phyloP scores from a whole-genome alignment of 495 filamentous ascomycete genomes.

The Astrothelium subdiscretum region DNA sequence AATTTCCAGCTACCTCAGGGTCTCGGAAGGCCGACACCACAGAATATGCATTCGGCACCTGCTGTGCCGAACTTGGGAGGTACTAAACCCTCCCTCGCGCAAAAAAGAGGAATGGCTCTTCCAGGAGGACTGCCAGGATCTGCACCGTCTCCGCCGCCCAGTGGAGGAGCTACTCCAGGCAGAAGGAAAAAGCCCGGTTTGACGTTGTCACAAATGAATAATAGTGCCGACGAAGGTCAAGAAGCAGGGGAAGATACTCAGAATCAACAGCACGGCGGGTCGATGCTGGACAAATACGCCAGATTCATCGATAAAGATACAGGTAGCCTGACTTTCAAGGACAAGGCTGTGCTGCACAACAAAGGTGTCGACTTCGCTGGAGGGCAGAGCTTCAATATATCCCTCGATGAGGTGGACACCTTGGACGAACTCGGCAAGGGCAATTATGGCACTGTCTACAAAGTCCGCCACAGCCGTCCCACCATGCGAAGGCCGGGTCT shows the following conservation, averaged over 20 bases:
- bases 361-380: conserved; percentile 85
- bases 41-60: conserved; percentile 24
- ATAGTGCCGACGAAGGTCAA: conserved; percentile 9
- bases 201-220: conserved; percentile 29
- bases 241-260: conserved; percentile 1
- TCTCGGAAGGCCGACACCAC: conserved; percentile 16
- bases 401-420: conserved; percentile 88
- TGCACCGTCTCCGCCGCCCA: conserved; percentile 8
- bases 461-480: conserved; percentile 76
- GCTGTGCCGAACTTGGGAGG: conserved; percentile 20
- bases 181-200: conserved; percentile 25
- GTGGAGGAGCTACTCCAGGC: conserved; percentile 11
- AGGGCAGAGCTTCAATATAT: conserved; percentile 85
- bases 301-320: conserved; percentile 85
- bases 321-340: conserved; percentile 84
- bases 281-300: conserved; percentile 67
- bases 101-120: conserved; percentile 26
- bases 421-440: conserved; percentile 94
- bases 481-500: conserved; percentile 66
- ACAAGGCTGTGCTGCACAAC: conserved; percentile 78
- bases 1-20: conserved; percentile 18
- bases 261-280: conserved; percentile 4
- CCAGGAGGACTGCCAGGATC: conserved; percentile 29
- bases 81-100: conserved; percentile 37
- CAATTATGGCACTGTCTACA: conserved; percentile 97